phyloP scores from a whole-genome alignment of 306 rosid species.

The Begonia peltatifolia region DNA sequence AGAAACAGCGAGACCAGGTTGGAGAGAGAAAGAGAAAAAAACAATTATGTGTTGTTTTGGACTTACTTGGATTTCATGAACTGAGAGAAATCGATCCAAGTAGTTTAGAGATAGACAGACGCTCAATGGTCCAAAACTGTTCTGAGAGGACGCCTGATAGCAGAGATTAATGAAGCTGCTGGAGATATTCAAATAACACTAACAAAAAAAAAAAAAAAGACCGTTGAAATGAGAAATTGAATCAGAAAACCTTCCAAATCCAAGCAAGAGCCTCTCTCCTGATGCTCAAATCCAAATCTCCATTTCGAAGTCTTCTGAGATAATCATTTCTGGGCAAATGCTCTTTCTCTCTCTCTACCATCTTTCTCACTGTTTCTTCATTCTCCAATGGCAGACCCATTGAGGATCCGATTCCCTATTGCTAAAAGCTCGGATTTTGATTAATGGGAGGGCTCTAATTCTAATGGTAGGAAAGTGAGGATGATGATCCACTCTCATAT shows the following conservation, averaged over 20 bases:
- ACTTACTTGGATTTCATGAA: slow-evolving; percentile 46
- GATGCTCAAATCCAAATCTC: slow-evolving; percentile 51
- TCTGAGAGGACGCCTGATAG: slow-evolving; percentile 48
- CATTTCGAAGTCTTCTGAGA: slow-evolving; percentile 36
- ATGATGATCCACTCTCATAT: too few species aligned
- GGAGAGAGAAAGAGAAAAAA: too few species aligned
- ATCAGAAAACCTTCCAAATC: slow-evolving; percentile 18
- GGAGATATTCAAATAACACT: too few species aligned
- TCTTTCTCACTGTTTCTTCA: slow-evolving; percentile 25
- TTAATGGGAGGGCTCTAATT: too few species aligned
- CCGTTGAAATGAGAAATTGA: too few species aligned
- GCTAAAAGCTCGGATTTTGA: too few species aligned
- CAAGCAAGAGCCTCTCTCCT: slow-evolving; percentile 61
- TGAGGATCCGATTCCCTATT: slow-evolving; percentile 19
- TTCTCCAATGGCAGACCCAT: slow-evolving; percentile 23
- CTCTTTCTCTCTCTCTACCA: slow-evolving; percentile 47
- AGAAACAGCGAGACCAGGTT: background rate
- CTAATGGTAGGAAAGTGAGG: too few species aligned
- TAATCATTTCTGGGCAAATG: slow-evolving; percentile 53
- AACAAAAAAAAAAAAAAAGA: too few species aligned
- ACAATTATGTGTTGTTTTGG: background rate
- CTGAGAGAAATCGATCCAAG: slow-evolving; percentile 66
- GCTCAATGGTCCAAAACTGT: slow-evolving; percentile 44
- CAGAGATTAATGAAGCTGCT: background rate
- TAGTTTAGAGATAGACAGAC: slow-evolving; percentile 54